These are phyloP conservation scores for Hirschfeldia incana DNA, from an alignment of 345 rosid genomes.

Conservation along the genomic window DNA sequence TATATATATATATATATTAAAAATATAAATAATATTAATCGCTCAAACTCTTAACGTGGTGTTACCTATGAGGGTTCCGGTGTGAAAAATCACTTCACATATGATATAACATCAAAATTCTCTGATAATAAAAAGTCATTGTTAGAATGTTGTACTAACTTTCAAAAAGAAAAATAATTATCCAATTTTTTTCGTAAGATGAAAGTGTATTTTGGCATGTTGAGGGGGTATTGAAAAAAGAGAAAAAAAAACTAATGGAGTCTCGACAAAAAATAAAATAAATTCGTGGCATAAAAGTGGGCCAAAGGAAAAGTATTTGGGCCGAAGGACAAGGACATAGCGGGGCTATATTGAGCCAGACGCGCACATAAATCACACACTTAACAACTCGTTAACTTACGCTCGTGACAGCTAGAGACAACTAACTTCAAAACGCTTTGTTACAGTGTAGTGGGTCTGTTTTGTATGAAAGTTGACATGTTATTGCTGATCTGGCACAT, in stretches of 20 bases:
- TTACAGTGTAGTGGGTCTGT: conserved; percentile 13
- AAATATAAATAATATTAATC: too few species aligned
- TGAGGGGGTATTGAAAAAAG: not conserved
- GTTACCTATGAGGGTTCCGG: too few species aligned
- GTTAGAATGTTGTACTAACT: not conserved
- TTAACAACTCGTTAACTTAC: conserved; percentile 21
- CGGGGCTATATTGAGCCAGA: conserved; percentile 17
- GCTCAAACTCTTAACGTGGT: too few species aligned
- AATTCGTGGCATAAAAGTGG: conserved; percentile 22
- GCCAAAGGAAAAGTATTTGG: conserved; percentile 32
- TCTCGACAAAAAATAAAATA: not conserved
- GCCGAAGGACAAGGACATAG: conserved; percentile 32
- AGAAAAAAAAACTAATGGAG: not conserved
- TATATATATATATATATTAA: too few species aligned
- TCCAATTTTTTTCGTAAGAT: not conserved
- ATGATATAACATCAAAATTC: not conserved
- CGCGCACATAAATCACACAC: conserved; percentile 7
- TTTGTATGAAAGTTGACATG: conserved; percentile 33
- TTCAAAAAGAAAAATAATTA: not conserved
- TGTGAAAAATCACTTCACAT: too few species aligned
- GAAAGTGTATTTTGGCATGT: not conserved
- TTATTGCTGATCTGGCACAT: conserved; percentile 18
- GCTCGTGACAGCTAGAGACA: conserved; percentile 42
- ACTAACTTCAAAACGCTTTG: conserved; percentile 10
- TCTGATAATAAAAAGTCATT: not conserved